Conservation (phyloP, 108 stramenopile species). For the Nitzschia sp. region DNA sequence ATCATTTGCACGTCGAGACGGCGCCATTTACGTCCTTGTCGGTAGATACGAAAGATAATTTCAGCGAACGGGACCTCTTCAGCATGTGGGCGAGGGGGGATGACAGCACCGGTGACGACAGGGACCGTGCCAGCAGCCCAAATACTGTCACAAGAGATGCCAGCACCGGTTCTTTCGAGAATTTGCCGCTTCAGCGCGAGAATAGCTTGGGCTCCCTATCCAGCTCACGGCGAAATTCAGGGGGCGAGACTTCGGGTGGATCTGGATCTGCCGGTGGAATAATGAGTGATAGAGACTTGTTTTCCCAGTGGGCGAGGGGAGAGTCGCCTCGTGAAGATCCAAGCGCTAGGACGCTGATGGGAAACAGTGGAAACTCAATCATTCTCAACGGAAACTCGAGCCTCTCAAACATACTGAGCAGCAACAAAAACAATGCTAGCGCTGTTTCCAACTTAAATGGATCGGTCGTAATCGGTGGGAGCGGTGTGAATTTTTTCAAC, state of each 20-base stretch:
- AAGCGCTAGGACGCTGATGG: background rate
- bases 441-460: background rate
- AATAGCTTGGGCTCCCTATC: constrained; percentile 1
- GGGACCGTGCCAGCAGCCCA: background rate
- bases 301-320: constrained; percentile 44
- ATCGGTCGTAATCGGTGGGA: background rate
- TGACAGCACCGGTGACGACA: constrained; percentile 1
- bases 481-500: constrained; percentile 15
- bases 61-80: constrained; percentile 62
- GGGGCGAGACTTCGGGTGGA: constrained; percentile 9
- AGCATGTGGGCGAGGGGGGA: constrained; percentile 59
- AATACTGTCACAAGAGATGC: background rate
- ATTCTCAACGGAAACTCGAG: background rate
- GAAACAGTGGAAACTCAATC: constrained; percentile 1
- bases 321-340: constrained; percentile 9
- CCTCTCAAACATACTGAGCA: background rate
- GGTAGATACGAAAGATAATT: constrained; percentile 14
- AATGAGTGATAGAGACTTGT: constrained; percentile 33
- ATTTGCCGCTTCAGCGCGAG: background rate
- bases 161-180: background rate
- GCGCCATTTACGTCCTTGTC: background rate
- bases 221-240: constrained; percentile 3
- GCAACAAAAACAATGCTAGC: background rate
- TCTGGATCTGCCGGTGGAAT: background rate
- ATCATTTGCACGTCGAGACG: background rate